A percentile compares a stretch with the other conserved stretches of the same genome.
phyloP scores from a whole-genome alignment of 352 stramenopile genomes.

The Phytophthora meadii region DNA sequence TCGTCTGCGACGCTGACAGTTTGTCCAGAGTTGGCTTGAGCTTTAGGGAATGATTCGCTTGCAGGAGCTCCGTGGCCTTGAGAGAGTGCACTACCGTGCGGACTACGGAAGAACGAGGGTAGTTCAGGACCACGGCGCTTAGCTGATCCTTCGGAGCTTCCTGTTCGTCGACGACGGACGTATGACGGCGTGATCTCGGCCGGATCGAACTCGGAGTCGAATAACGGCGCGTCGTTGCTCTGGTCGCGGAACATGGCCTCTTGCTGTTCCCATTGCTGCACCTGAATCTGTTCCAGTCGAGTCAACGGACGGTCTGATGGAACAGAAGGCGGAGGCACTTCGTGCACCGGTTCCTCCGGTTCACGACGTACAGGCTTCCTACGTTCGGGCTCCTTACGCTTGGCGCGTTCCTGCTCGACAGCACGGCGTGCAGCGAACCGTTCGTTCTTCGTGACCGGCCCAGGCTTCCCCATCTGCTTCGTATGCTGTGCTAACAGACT shows the following conservation, averaged over 20 bases:
- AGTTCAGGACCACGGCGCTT: slow-evolving; percentile 18
- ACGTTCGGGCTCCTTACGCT: slow-evolving; percentile 7
- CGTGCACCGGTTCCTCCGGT: slow-evolving; percentile 3
- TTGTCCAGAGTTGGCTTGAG: slow-evolving; percentile 32
- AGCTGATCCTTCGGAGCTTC: slow-evolving; percentile 20
- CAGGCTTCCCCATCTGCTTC: slow-evolving; percentile 51
- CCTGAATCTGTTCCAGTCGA: slow-evolving; percentile 38
- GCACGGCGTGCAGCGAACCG: slow-evolving; percentile 9
- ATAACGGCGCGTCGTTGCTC: not conserved
- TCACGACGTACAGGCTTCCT: not conserved
- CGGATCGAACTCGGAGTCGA: slow-evolving; percentile 24
- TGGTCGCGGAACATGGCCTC: slow-evolving; percentile 34
- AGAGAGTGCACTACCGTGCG: slow-evolving; percentile 13
- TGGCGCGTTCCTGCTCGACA: slow-evolving; percentile 18
- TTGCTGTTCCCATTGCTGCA: slow-evolving; percentile 35
- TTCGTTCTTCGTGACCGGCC: slow-evolving; percentile 43
- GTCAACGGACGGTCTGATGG: slow-evolving; percentile 35
- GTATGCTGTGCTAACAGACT: slow-evolving; percentile 61
- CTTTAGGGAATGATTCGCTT: slow-evolving; percentile 30
- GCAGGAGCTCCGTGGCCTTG: slow-evolving; percentile 16
- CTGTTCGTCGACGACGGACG: slow-evolving; percentile 12
- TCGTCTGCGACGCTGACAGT: slow-evolving; percentile 48
- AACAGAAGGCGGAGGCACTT: slow-evolving; percentile 2
- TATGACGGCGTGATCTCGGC: slow-evolving; percentile 15
- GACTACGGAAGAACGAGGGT: slow-evolving; percentile 34